Evolutionary conservation across 257 asterid genomes (phyloP).

Genomic region (Mitragyna speciosa): DNA sequence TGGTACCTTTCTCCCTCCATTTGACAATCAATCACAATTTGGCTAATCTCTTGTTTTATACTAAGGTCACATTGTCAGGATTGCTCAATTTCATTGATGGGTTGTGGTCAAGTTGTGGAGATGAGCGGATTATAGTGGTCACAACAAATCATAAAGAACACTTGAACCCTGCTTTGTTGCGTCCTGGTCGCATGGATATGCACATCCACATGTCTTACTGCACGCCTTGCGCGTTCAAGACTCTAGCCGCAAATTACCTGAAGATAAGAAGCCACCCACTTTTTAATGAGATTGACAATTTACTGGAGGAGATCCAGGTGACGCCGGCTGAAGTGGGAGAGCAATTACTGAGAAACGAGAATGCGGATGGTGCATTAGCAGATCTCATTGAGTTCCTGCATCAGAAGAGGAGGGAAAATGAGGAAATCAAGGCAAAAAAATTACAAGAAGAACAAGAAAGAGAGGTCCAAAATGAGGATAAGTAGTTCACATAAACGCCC

Average conservation of each 20-base stretch:
- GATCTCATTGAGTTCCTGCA: slow-evolving; percentile 29
- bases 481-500: no score
- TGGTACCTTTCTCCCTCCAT: no score
- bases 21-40: neutral
- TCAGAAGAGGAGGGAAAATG: slow-evolving; percentile 24
- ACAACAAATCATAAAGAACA: slow-evolving; percentile 42
- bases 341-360: slow-evolving; percentile 38
- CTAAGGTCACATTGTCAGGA: slow-evolving; percentile 42
- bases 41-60: neutral
- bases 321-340: slow-evolving; percentile 48
- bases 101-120: slow-evolving; percentile 54
- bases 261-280: slow-evolving; percentile 24
- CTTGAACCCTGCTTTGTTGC: slow-evolving; percentile 37
- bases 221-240: slow-evolving; percentile 35
- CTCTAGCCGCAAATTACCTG: slow-evolving; percentile 30
- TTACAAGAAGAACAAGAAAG: neutral
- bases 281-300: slow-evolving; percentile 1
- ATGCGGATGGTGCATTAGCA: slow-evolving; percentile 18
- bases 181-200: slow-evolving; percentile 50
- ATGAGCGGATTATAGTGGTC: slow-evolving; percentile 43
- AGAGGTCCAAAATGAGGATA: neutral
- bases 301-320: slow-evolving; percentile 29
- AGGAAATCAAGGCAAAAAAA: slow-evolving; percentile 18
- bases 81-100: slow-evolving; percentile 53
- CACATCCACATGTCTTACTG: slow-evolving; percentile 47